Conservation (phyloP, 2,329 filamentous ascomycete species). For the Fusarium sp. region DNA sequence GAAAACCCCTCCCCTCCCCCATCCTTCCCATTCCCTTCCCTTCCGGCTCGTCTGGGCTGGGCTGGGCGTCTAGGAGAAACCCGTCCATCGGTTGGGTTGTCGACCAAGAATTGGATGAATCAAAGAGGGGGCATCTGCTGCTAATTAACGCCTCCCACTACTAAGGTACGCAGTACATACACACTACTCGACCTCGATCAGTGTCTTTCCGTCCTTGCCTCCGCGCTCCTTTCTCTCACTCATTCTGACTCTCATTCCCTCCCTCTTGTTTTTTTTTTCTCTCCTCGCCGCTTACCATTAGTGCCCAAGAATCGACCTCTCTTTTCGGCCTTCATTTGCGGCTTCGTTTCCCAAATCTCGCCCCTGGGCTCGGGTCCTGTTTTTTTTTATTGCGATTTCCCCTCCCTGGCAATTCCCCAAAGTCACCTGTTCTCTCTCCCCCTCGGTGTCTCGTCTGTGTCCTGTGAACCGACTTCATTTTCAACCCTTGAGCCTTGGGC, state of each 20-base stretch:
- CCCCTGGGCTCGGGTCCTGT: constrained; percentile 34
- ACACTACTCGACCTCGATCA: not conserved
- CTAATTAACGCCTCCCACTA: constrained; percentile 43
- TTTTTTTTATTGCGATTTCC: constrained; percentile 46
- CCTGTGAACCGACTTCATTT: constrained; percentile 26
- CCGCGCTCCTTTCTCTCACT: constrained; percentile 3
- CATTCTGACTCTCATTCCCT: constrained; percentile 8
- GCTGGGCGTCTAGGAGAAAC: constrained; percentile 11
- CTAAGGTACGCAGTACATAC: not conserved
- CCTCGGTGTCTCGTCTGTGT: constrained; percentile 30
- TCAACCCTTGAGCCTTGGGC: constrained; percentile 19
- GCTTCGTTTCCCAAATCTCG: constrained; percentile 20
- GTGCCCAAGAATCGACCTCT: constrained; percentile 19
- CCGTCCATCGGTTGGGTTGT: not conserved
- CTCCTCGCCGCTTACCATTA: constrained; percentile 1
- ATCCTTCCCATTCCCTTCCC: not conserved
- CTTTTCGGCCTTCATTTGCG: constrained; percentile 12
- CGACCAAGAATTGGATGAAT: constrained; percentile 3
- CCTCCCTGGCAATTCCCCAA: constrained; percentile 38
- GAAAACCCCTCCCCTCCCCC: not conserved
- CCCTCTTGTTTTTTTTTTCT: constrained; percentile 4
- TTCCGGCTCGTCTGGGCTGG: not conserved
- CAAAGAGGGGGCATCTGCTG: constrained; percentile 21
- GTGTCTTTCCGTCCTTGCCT: constrained; percentile 11
- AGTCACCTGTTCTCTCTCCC: constrained; percentile 45